phyloP scores from a whole-genome alignment of 2,329 filamentous ascomycete species.

The Xylaria polymorpha region DNA sequence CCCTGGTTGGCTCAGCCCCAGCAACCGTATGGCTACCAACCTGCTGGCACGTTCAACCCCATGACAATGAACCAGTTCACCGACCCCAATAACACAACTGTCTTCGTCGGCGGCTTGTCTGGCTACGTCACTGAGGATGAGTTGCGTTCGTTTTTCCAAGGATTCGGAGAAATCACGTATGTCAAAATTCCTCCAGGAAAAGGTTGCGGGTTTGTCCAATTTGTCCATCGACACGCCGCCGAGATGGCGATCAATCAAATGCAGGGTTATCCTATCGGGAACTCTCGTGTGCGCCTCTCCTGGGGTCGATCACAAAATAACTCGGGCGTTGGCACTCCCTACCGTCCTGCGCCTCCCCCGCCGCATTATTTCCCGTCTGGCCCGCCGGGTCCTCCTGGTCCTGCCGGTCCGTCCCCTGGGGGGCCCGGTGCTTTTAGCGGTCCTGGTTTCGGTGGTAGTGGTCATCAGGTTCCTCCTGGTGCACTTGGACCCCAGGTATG shows the following conservation, averaged over 20 bases:
- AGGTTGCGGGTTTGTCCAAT: conserved; percentile 98
- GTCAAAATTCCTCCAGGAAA: conserved; percentile 99
- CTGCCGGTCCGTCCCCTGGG: conserved; percentile 39
- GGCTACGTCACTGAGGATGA: conserved; percentile 99
- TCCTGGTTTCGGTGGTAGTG: conserved; percentile 5
- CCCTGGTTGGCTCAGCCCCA: conserved; percentile 59
- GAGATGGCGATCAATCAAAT: conserved; percentile 99
- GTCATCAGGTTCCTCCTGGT: conserved; percentile 49
- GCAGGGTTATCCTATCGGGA: conserved; percentile 99
- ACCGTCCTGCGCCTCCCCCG: conserved; percentile 82
- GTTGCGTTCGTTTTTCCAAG: conserved; percentile 99
- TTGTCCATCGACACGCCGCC: conserved; percentile 96
- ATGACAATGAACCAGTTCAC: conserved; percentile 97
- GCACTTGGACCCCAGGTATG: conserved; percentile 51
- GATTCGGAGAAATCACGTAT: conserved; percentile 99
- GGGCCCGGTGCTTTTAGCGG: conserved; percentile 3
- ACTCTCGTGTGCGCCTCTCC: conserved; percentile 95
- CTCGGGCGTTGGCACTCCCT: conserved; percentile 96
- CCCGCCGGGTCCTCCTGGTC: conserved; percentile 47
- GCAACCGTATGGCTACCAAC: conserved; percentile 49
- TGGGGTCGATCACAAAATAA: conserved; percentile 99
- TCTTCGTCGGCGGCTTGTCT: conserved; percentile 96
- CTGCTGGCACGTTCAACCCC: conserved; percentile 61
- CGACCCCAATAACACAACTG: conserved; percentile 98
- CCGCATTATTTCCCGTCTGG: conserved; percentile 51